Conservation (phyloP, 2,329 filamentous ascomycete species). For the Fusarium subglutinans region DNA sequence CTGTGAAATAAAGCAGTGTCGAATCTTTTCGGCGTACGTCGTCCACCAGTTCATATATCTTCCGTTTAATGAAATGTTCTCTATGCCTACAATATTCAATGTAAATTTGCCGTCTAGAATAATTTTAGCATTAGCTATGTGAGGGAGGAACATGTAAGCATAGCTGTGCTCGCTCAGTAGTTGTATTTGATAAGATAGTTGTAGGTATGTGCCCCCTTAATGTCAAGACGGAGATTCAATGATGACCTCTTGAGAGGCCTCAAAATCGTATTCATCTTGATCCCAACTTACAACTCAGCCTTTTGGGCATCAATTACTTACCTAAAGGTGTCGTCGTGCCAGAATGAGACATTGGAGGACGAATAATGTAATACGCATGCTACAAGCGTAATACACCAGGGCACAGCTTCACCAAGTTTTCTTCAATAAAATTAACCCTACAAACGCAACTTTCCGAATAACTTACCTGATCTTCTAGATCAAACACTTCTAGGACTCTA, state of each 20-base stretch:
- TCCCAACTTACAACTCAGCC: rapidly evolving
- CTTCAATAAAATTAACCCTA: not conserved
- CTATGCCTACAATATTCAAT: not conserved
- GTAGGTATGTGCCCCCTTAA: not conserved
- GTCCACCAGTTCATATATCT: not conserved
- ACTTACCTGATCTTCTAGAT: too few species aligned
- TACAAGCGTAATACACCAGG: not conserved
- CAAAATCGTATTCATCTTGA: not conserved
- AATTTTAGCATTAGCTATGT: not conserved
- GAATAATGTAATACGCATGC: not conserved
- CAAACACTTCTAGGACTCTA: not conserved
- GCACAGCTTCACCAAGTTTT: not conserved
- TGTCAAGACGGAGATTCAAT: not conserved
- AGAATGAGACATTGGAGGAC: not conserved
- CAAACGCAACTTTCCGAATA: not conserved
- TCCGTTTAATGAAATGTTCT: not conserved
- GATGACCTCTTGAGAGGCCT: not conserved
- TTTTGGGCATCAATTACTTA: not conserved
- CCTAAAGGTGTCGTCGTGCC: too few species aligned
- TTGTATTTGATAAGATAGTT: not conserved
- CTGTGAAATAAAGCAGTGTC: not conserved
- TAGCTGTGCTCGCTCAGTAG: not conserved
- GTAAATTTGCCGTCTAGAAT: not conserved
- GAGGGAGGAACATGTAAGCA: not conserved
- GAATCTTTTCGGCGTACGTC: not conserved